Evolutionary conservation across 305 asterid species (phyloP), one percentile per base, ranked within the genome.

Genomic region (Euphrasia arctica): DNA sequence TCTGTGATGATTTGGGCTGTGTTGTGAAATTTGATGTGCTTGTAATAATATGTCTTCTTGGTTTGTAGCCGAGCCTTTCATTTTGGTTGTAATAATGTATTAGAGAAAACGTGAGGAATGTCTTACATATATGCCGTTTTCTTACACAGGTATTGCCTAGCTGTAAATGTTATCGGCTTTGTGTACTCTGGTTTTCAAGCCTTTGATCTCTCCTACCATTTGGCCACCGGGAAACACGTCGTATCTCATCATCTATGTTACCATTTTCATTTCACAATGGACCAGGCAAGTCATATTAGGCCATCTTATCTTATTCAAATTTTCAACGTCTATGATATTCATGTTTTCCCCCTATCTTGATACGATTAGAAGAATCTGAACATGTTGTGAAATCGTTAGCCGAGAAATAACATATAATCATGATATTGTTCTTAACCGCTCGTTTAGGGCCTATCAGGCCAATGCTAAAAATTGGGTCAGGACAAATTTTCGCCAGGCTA

Each of bases 101-200:
- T 36, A 9, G 41, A 5, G 60, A 5, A 4, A 52, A 52, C 4
- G 41, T 70, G 62, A 62, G 34, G 41, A 62, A 3, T 41, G 34
- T 32, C 15, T 12, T 25, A 51, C 41, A 49, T 65, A 8, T 29
- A 9, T 5, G 36, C 57, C 18, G 36, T 67, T 54, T 68, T 39
- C 5, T 65, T 47, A 7, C 31, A 52, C 84, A 90, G 96, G 75
- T 86, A 76, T 70, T 76, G 86, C 58, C 70, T 91, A 36, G 91
- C 89, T 3, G 80, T 86, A 58, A 88, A 88, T 73, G 82, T 88
- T 43, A 81, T 86, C 28, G 96, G 90, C 64, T 88, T 91, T 70
- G 87, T 70, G 69, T 91, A 88, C 82, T 68, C 96, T 27, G 88
- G 77, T 63, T 81, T 81, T 66, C 97, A 91, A 82, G 89, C 87